A percentile compares a stretch with the other conserved stretches of the same genome.
Evolutionary conservation across 208 protist genomes (phyloP).

Genomic region (Leptomonas pyrrhocoris): DNA sequence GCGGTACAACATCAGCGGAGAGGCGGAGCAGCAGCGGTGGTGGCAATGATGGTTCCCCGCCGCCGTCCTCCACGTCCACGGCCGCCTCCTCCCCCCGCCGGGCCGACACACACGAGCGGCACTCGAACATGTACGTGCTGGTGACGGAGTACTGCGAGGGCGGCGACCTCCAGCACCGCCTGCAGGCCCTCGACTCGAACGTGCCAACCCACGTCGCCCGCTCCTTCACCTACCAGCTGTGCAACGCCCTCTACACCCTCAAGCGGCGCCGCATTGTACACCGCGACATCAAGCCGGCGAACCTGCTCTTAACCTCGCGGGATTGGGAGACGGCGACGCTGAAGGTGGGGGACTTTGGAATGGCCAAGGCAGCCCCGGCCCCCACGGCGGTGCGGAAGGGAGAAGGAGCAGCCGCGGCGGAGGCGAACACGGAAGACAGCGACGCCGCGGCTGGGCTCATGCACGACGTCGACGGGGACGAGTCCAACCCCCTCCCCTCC

Average conservation of each 20-base stretch:
- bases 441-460: not conserved
- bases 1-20: not conserved
- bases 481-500: constrained; percentile 6
- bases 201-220: constrained; percentile 38
- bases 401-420: not conserved
- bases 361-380: constrained; percentile 43
- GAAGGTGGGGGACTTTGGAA: constrained; percentile 74
- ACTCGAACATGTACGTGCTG: constrained; percentile 34
- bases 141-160: constrained; percentile 73
- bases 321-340: constrained; percentile 61
- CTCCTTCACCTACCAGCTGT: constrained; percentile 66
- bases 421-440: not conserved
- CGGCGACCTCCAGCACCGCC: constrained; percentile 53
- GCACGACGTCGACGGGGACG: constrained; percentile 4
- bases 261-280: constrained; percentile 68
- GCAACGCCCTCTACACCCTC: constrained; percentile 54
- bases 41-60: not conserved
- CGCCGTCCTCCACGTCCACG: not conserved
- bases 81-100: not conserved
- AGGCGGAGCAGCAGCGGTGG: no score
- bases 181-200: constrained; percentile 27
- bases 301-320: constrained; percentile 67
- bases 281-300: constrained; percentile 91
- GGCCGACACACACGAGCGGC: constrained; percentile 9
- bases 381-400: not conserved